Evolutionary conservation across 352 stramenopile species (phyloP).

Genomic region (Thraustochytrium striatum): DNA sequence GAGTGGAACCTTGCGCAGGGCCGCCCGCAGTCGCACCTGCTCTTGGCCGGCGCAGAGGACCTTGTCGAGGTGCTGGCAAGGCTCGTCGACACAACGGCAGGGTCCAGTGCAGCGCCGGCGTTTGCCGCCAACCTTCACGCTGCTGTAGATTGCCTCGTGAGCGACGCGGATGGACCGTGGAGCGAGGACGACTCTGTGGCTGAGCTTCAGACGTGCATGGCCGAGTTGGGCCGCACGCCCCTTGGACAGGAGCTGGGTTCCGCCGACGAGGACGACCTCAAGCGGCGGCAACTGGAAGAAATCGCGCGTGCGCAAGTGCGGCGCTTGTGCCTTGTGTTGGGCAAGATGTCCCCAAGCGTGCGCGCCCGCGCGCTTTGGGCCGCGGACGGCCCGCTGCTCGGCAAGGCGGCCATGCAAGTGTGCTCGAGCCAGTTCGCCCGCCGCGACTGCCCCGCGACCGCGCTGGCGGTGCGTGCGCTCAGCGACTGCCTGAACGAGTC

Average conservation of each 20-base stretch:
- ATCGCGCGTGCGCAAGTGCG: constrained; percentile 18
- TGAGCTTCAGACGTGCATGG: neutral
- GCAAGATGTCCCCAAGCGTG: neutral
- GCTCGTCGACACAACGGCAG: no score
- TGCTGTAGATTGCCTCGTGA: no score
- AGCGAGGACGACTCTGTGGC: neutral
- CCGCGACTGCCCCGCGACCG: neutral
- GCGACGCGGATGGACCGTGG: neutral
- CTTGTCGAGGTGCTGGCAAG: neutral
- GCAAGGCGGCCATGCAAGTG: neutral
- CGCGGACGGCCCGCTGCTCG: neutral
- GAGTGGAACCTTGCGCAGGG: neutral
- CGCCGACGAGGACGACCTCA: neutral
- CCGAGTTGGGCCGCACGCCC: neutral
- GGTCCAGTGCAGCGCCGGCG: no score
- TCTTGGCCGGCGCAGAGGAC: constrained; percentile 1
- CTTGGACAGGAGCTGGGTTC: neutral
- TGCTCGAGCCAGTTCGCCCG: neutral
- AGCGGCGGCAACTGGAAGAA: constrained; percentile 1
- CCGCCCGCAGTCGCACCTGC: neutral
- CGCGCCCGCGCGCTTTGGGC: neutral
- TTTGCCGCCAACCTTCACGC: no score
- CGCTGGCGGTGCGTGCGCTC: neutral
- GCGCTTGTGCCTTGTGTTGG: neutral
- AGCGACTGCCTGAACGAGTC: neutral